phyloP scores from a whole-genome alignment of 140 eudicot genomes.

The Senecio squalidus region DNA sequence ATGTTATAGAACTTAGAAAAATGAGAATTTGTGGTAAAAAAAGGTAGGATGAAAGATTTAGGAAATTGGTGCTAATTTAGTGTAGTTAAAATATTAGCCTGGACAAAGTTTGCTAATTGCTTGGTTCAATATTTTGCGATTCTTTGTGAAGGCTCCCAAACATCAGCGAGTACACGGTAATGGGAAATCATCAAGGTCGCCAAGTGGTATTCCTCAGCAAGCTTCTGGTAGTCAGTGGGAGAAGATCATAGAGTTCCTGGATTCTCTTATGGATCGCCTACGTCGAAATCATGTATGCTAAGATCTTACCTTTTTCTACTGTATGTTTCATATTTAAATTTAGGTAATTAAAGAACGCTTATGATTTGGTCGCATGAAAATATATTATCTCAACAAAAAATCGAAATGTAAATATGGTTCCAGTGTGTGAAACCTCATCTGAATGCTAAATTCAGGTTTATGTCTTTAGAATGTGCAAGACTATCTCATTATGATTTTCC shows the following conservation, averaged over 20 bases:
- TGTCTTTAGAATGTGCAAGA: neutral
- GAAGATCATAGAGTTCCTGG: slow-evolving; percentile 85
- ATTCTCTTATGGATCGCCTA: slow-evolving; percentile 83
- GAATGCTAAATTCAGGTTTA: neutral
- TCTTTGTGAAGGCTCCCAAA: slow-evolving; percentile 72
- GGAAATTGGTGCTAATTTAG: too few species aligned
- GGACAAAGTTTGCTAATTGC: neutral
- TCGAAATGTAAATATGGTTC: too few species aligned
- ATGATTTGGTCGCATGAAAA: neutral
- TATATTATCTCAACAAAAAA: too few species aligned
- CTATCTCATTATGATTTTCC: neutral
- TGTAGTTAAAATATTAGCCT: too few species aligned
- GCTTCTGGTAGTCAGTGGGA: slow-evolving; percentile 89
- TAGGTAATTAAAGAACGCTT: neutral
- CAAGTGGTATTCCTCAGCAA: slow-evolving; percentile 68
- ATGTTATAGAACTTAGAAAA: too few species aligned
- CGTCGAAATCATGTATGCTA: slow-evolving; percentile 70
- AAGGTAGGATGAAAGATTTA: too few species aligned
- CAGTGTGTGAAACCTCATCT: too few species aligned
- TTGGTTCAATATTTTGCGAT: neutral
- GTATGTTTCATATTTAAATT: neutral
- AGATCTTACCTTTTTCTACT: slow-evolving; percentile 11
- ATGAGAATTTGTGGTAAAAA: too few species aligned
- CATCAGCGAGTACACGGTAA: slow-evolving; percentile 80
- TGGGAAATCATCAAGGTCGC: slow-evolving; percentile 83